Percentiles rank a stretch among this genome's conserved stretches.
Evolutionary conservation across 352 stramenopile species (phyloP).

Genomic region (Globisporangium alternatum): DNA sequence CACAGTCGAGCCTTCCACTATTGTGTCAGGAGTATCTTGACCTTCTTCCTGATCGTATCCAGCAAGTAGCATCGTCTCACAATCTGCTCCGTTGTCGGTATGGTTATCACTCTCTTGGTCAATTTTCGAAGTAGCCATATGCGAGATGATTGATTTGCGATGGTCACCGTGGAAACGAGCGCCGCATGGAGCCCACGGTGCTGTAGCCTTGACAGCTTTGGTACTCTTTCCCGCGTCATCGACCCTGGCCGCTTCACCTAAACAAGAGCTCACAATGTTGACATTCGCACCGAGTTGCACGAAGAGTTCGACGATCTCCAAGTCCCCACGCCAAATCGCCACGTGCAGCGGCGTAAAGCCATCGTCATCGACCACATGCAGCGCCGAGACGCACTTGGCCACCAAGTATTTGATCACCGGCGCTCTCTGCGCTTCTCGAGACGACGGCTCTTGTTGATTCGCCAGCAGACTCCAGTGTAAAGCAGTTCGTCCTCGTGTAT

Average conservation of each 20-base stretch:
- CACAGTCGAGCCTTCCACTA: background rate
- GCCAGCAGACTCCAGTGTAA: conserved; percentile 46
- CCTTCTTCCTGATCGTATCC: background rate
- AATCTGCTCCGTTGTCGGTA: background rate
- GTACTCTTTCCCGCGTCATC: background rate
- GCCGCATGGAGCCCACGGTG: conserved; percentile 44
- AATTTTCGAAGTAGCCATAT: too few species aligned
- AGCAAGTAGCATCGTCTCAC: background rate
- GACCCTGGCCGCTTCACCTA: background rate
- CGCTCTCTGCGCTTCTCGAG: background rate
- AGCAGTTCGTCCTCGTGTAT: conserved; percentile 43
- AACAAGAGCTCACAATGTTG: conserved; percentile 10
- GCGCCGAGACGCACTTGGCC: conserved; percentile 20
- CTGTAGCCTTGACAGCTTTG: conserved; percentile 18
- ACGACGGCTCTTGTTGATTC: background rate
- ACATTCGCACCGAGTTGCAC: conserved; percentile 41
- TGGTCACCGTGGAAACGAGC: conserved; percentile 12
- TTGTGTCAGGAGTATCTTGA: background rate
- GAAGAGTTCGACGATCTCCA: conserved; percentile 36
- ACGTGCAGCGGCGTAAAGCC: conserved; percentile 43
- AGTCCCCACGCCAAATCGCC: conserved; percentile 33
- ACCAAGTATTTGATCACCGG: conserved; percentile 30
- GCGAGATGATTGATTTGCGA: background rate
- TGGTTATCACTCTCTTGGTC: background rate
- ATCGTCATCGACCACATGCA: conserved; percentile 42